These are phyloP conservation scores for Naganishia liquefaciens DNA, from an alignment of 1,284 basidiomycete genomes.

Conservation along the genomic window DNA sequence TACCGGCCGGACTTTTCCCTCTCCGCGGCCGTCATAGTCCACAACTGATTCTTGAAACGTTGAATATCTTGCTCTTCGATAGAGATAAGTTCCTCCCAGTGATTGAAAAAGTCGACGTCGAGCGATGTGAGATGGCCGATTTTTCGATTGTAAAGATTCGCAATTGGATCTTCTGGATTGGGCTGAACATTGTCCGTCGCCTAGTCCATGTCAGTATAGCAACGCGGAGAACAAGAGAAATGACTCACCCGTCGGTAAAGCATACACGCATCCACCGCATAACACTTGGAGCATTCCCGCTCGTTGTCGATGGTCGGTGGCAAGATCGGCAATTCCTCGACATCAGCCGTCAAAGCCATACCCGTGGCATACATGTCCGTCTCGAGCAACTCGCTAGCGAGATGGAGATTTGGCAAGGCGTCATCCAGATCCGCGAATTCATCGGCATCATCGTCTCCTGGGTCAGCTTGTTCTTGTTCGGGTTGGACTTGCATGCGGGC, in stretches of 20 bases:
- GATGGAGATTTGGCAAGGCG: slow-evolving; percentile 34
- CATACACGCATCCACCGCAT: slow-evolving; percentile 83
- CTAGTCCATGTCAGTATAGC: slow-evolving; percentile 52
- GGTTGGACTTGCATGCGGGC: background rate
- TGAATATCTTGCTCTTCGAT: slow-evolving; percentile 85
- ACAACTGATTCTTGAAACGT: slow-evolving; percentile 83
- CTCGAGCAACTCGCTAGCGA: slow-evolving; percentile 6
- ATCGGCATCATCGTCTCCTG: slow-evolving; percentile 24
- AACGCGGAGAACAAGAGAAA: background rate
- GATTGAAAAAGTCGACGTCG: slow-evolving; percentile 78
- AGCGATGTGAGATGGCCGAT: slow-evolving; percentile 72
- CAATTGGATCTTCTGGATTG: slow-evolving; percentile 66
- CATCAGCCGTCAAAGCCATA: slow-evolving; percentile 26
- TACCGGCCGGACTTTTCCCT: slow-evolving; percentile 75
- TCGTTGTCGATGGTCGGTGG: slow-evolving; percentile 85
- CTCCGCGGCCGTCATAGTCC: slow-evolving; percentile 81
- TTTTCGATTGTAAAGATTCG: slow-evolving; percentile 72
- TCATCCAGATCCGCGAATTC: slow-evolving; percentile 29
- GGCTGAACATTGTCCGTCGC: slow-evolving; percentile 66
- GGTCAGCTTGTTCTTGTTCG: background rate
- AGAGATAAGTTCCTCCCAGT: slow-evolving; percentile 85
- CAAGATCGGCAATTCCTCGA: slow-evolving; percentile 62
- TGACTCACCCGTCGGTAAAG: slow-evolving; percentile 77
- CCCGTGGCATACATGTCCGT: background rate
- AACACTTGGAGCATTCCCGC: slow-evolving; percentile 77